Percentiles rank a stretch among this genome's conserved stretches.
These are phyloP conservation scores for Stagonosporopsis chrysanthemi DNA, from an alignment of 2,329 filamentous ascomycete genomes.

Conservation along the genomic window DNA sequence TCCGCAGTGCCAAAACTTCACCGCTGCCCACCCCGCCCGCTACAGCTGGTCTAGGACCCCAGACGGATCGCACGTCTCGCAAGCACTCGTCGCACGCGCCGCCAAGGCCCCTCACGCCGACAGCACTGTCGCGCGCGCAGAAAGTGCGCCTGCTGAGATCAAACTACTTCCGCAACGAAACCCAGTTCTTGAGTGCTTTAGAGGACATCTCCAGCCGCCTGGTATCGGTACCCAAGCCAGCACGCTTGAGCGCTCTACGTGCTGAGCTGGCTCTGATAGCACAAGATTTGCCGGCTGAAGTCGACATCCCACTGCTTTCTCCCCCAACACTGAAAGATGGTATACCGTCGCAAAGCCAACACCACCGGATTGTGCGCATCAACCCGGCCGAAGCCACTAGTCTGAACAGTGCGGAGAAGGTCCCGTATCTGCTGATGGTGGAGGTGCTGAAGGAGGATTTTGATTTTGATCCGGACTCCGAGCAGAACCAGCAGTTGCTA, in stretches of 20 bases:
- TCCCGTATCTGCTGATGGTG: conserved; percentile 84
- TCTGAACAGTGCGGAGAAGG: conserved; percentile 84
- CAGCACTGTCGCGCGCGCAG: conserved; percentile 69
- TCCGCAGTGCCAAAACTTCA: conserved; percentile 60
- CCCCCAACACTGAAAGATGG: conserved; percentile 77
- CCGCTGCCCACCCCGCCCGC: conserved; percentile 49
- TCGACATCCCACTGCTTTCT: conserved; percentile 83
- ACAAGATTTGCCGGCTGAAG: conserved; percentile 81
- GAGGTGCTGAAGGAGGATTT: conserved; percentile 84
- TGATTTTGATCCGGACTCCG: conserved; percentile 77
- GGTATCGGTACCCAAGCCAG: conserved; percentile 81
- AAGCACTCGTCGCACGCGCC: conserved; percentile 65
- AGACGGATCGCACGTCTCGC: conserved; percentile 46
- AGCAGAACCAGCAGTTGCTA: conserved; percentile 73
- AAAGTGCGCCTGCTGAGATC: conserved; percentile 77
- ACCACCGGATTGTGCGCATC: conserved; percentile 82
- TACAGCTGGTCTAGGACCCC: conserved; percentile 52
- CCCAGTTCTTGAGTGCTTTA: conserved; percentile 79
- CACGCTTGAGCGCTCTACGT: conserved; percentile 79
- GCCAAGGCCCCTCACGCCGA: conserved; percentile 61
- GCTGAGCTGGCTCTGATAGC: conserved; percentile 83
- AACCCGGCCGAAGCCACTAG: conserved; percentile 87
- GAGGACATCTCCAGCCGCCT: conserved; percentile 87
- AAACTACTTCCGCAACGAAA: conserved; percentile 84
- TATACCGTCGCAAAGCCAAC: conserved; percentile 75